Evolutionary conservation across 2,329 filamentous ascomycete species (phyloP).

Genomic region (Hypoxylon sp.): DNA sequence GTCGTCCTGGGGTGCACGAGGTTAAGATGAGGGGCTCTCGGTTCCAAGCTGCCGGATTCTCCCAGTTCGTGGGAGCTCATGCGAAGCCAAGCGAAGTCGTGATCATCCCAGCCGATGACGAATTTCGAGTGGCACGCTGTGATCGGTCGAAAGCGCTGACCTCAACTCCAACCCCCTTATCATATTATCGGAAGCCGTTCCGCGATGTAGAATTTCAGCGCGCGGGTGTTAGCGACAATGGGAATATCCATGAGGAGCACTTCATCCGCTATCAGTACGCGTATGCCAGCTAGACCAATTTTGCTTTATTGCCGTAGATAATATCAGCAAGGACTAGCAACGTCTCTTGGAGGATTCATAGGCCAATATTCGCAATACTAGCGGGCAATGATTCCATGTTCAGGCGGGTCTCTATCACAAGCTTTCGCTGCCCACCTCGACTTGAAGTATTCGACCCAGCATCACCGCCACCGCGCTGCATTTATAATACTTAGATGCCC

Average conservation of each 20-base stretch:
- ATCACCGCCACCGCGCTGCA: background rate
- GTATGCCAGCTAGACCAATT: constrained; percentile 9
- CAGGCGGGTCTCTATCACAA: constrained; percentile 1
- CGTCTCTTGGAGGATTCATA: constrained; percentile 18
- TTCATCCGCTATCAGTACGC: constrained; percentile 10
- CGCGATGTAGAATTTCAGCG: constrained; percentile 2
- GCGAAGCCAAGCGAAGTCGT: constrained; percentile 35
- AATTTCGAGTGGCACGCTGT: constrained; percentile 30
- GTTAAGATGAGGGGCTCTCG: constrained; percentile 10
- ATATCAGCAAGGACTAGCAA: constrained; percentile 10
- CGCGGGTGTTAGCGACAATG: constrained; percentile 7
- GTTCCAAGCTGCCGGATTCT: constrained; percentile 34
- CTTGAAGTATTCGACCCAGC: constrained; percentile 17
- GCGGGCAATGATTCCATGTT: constrained; percentile 39
- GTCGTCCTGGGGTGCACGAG: constrained; percentile 2
- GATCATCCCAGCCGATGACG: constrained; percentile 43
- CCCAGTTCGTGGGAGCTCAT: constrained; percentile 6
- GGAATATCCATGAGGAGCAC: constrained; percentile 6
- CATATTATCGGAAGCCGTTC: constrained; percentile 22
- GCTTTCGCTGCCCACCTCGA: background rate
- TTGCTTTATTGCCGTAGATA: constrained; percentile 15
- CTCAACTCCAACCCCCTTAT: constrained; percentile 14
- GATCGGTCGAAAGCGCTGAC: constrained; percentile 34
- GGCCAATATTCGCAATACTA: constrained; percentile 42
- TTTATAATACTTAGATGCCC: background rate